A percentile compares a stretch with the other conserved stretches of the same genome.
Conservation (phyloP, 768 basidiomycete species). For the Tricholoma saponaceum region DNA sequence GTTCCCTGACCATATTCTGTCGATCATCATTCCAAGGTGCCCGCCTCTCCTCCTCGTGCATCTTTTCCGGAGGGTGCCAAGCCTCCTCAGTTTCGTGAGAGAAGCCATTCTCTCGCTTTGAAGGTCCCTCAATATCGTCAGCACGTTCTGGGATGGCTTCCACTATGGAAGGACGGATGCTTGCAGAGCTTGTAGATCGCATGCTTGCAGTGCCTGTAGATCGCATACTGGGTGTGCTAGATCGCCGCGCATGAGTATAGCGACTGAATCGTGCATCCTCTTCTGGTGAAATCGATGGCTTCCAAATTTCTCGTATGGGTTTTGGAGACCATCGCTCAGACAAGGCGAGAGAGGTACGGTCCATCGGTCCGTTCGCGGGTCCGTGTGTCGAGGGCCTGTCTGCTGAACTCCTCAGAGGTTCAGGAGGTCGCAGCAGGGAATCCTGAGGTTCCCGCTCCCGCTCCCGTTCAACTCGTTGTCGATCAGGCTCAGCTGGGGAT, state of each 20-base stretch:
- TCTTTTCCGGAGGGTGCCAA: constrained; percentile 9
- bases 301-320: constrained; percentile 44
- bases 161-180: constrained; percentile 35
- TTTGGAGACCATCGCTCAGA: constrained; percentile 31
- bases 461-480: constrained; percentile 4
- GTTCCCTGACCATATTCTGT: constrained; percentile 16
- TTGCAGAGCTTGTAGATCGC: constrained; percentile 38
- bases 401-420: constrained; percentile 10
- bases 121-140: constrained; percentile 18
- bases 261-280: constrained; percentile 39
- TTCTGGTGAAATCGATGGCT: constrained; percentile 40
- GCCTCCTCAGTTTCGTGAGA: constrained; percentile 5
- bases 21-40: constrained; percentile 13
- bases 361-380: constrained; percentile 8
- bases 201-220: too few relatives aligned
- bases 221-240: too few relatives aligned
- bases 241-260: constrained; percentile 39
- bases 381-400: constrained; percentile 14
- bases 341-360: constrained; percentile 8
- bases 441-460: constrained; percentile 19
- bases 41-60: constrained; percentile 10
- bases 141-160: constrained; percentile 35
- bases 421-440: constrained; percentile 13
- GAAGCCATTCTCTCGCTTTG: not conserved
- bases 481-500: not conserved